phyloP scores from a whole-genome alignment of 2,329 filamentous ascomycete species.

The Aureobasidium sp. region DNA sequence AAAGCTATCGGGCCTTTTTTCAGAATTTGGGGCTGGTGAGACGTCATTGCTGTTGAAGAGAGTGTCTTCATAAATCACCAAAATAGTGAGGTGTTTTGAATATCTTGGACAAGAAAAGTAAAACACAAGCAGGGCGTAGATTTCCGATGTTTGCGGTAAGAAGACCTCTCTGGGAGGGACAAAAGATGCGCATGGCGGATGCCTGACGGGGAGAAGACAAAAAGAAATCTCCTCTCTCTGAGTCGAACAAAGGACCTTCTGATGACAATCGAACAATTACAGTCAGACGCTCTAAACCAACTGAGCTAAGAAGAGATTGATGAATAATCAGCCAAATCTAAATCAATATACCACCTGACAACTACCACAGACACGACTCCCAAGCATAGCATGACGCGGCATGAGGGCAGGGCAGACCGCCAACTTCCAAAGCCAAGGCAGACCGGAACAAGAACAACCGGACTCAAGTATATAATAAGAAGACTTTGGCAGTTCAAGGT shows the following conservation, averaged over 20 bases:
- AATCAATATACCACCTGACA: too few species aligned
- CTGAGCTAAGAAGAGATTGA: slow-evolving; percentile 15
- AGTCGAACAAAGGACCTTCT: slow-evolving; percentile 16
- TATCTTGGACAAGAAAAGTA: too few species aligned
- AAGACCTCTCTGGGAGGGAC: too few species aligned
- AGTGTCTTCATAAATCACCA: not conserved
- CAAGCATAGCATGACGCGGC: not conserved
- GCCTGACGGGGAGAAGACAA: not conserved
- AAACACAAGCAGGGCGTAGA: too few species aligned
- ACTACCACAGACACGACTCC: too few species aligned
- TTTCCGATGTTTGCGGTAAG: too few species aligned
- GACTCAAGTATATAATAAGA: not conserved
- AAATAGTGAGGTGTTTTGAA: not conserved
- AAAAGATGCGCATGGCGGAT: too few species aligned
- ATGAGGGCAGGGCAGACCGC: not conserved
- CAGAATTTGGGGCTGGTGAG: not conserved
- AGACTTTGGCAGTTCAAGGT: not conserved
- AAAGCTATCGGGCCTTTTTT: not conserved
- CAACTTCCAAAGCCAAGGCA: slow-evolving; percentile 5
- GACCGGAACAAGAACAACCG: not conserved
- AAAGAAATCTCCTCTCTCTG: slow-evolving; percentile 15
- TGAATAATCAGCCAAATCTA: not conserved
- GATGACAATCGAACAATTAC: slow-evolving; percentile 14
- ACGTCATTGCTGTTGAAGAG: not conserved
- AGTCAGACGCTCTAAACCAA: slow-evolving; percentile 16